Conservation (phyloP, 1,139 yeast genomes). For the Lizanozyma gosingica region DNA sequence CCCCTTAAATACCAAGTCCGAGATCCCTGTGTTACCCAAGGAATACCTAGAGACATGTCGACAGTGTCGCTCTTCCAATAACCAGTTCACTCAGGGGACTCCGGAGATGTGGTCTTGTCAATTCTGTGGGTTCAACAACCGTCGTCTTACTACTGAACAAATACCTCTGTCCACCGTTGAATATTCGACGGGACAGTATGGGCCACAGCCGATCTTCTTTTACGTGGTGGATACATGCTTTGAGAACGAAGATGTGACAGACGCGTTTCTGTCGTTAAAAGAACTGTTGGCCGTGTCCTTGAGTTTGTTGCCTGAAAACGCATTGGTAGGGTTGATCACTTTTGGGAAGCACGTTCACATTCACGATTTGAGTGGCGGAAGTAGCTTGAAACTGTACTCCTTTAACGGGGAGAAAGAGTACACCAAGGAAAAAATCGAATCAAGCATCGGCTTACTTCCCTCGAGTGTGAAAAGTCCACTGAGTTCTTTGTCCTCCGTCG, state of each 20-base stretch:
- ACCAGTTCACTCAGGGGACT: conserved; percentile 30
- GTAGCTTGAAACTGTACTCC: conserved; percentile 20
- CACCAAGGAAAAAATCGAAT: conserved; percentile 40
- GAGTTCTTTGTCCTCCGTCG: conserved; percentile 12
- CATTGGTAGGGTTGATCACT: conserved; percentile 49
- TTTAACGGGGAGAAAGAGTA: conserved; percentile 59
- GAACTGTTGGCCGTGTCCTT: conserved; percentile 47
- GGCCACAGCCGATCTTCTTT: conserved; percentile 44
- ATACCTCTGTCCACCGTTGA: conserved; percentile 47
- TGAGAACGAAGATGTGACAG: conserved; percentile 32
- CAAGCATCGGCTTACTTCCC: conserved; percentile 44
- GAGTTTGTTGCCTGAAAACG: conserved; percentile 50
- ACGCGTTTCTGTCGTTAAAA: conserved; percentile 38
- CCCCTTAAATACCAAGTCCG: conserved; percentile 49
- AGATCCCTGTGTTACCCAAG: conserved; percentile 26
- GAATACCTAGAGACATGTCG: conserved; percentile 43
- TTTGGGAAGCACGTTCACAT: conserved; percentile 60
- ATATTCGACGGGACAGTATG: conserved; percentile 40
- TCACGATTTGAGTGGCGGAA: conserved; percentile 41
- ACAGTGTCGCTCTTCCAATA: conserved; percentile 50
- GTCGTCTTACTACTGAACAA: conserved; percentile 14
- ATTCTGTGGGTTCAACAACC: conserved; percentile 49
- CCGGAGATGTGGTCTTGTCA: conserved; percentile 53
- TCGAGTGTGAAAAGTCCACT: conserved; percentile 21
- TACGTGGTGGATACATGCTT: conserved; percentile 64